A percentile compares a stretch with the other conserved stretches of the same genome.
phyloP scores from a whole-genome alignment of 2,329 filamentous ascomycete species.

The Colletotrichum gloeosporioides region DNA sequence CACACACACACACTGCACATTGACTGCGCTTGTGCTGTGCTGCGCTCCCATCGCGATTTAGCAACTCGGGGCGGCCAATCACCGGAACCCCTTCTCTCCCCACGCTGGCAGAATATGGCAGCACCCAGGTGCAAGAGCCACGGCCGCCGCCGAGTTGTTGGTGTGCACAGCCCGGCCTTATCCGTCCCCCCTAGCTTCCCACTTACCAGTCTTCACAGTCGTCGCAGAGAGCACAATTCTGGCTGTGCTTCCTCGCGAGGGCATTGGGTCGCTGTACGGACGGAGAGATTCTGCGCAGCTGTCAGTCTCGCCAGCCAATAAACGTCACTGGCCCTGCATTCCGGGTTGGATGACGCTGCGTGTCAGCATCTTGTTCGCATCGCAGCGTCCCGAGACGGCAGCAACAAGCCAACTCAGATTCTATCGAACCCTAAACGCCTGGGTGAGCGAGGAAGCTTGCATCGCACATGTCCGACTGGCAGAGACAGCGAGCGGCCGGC shows the following conservation, averaged over 20 bases:
- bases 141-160: not conserved
- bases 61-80: not conserved
- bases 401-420: not conserved
- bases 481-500: not conserved
- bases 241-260: not conserved
- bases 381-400: not conserved
- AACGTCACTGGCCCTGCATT: not conserved
- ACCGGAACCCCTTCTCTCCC: not conserved
- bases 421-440: not conserved
- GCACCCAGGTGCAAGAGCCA: not conserved
- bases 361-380: constrained; percentile 13
- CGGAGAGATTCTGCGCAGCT: not conserved
- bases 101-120: constrained; percentile 13
- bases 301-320: not conserved
- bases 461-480: constrained; percentile 11
- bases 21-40: constrained; percentile 2
- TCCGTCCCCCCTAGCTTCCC: not conserved
- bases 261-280: not conserved
- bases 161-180: constrained; percentile 20
- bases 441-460: not conserved
- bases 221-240: not conserved
- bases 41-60: not conserved
- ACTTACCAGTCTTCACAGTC: not conserved
- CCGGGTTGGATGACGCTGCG: not conserved
- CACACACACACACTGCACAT: not conserved